Base-by-base conservation (phyloP, 2,329 filamentous ascomycete species). In the Sporothrix curviconia region DNA sequence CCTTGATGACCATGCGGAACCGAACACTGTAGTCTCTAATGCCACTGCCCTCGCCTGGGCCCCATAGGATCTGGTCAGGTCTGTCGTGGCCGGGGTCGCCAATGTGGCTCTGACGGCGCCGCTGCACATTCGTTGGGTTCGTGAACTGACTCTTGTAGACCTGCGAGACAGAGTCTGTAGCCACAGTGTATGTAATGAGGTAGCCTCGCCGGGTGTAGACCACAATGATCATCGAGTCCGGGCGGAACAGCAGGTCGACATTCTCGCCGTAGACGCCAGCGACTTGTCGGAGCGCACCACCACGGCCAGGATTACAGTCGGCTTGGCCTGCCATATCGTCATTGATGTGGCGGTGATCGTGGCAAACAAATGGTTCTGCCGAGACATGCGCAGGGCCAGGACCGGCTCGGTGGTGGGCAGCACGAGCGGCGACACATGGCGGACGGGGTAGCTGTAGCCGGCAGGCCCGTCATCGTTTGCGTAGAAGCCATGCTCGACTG, bases 321-420 rank as follows among this genome's bases (percentile, higher is more conserved):
- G 94, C 88, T 92, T 92, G 56, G 90, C 92, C 74, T 99, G 94
- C 94, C 94, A 99, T 64, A 99, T 80, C n/a, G 89, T 90, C 70
- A 99, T 83, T 12, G 89, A 88, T 2, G 89, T 89, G 5, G 82
- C 76, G 1, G 92, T 96, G 67, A 96, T 90, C 47, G 90, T 90
- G 53, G 89, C 89, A 72, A 99, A 96, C 61, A 84, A 75, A 66
- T 92, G 87, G 40, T 92, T 92, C 57, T 82, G 86, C 44, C 92
- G 84, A 2, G 92, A 89, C 40, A 91, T 82, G 62, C 85, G 84
- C 55, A 96, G 76, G 7, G 89, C 88, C 61, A 90, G 74, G 56
- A 96, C 83, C 22, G 80, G 82, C 68, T 87, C 87, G 67, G 77
- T 82, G 46, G 72, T 68, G 17, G 76, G 78, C 63, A 79, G 74